phyloP scores from a whole-genome alignment of 345 rosid genomes.

The Jatropha curcas region DNA sequence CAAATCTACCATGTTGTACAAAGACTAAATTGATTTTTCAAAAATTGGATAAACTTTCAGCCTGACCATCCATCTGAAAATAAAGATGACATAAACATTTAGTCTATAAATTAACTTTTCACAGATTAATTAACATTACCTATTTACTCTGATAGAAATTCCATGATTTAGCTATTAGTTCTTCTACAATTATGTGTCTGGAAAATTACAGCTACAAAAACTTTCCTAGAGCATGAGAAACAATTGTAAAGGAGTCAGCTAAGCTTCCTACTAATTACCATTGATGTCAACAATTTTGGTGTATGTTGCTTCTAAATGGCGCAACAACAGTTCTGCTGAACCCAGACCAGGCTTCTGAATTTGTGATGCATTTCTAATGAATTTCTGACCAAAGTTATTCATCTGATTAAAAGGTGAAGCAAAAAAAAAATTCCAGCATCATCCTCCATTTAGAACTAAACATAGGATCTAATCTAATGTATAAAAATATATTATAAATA shows the following conservation, averaged over 20 bases:
- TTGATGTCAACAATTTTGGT: slow-evolving; percentile 25
- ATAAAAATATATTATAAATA: too few species aligned
- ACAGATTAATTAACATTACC: slow-evolving; percentile 32
- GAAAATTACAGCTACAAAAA: not conserved
- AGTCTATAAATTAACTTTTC: not conserved
- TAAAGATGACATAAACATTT: not conserved
- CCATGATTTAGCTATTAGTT: slow-evolving; percentile 51
- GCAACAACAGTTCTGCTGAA: slow-evolving; percentile 47
- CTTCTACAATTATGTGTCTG: slow-evolving; percentile 28
- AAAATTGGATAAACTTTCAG: not conserved
- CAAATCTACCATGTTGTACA: not conserved
- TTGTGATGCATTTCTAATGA: slow-evolving; percentile 21
- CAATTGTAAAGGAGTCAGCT: not conserved
- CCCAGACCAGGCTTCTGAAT: slow-evolving; percentile 31
- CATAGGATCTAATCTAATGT: slow-evolving; percentile 15
- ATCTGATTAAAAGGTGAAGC: slow-evolving; percentile 22
- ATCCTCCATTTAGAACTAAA: slow-evolving; percentile 16
- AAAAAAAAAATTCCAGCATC: slow-evolving; percentile 19
- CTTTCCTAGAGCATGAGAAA: not conserved
- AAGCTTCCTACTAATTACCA: slow-evolving; percentile 29
- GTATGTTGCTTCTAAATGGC: slow-evolving; percentile 47
- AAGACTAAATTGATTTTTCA: not conserved
- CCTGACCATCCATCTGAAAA: not conserved
- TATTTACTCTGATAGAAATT: slow-evolving; percentile 44
- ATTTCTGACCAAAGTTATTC: slow-evolving; percentile 30